Evolutionary conservation across 495 filamentous ascomycete genomes (phyloP).

Genomic region (Lasiosphaeris hirsuta): DNA sequence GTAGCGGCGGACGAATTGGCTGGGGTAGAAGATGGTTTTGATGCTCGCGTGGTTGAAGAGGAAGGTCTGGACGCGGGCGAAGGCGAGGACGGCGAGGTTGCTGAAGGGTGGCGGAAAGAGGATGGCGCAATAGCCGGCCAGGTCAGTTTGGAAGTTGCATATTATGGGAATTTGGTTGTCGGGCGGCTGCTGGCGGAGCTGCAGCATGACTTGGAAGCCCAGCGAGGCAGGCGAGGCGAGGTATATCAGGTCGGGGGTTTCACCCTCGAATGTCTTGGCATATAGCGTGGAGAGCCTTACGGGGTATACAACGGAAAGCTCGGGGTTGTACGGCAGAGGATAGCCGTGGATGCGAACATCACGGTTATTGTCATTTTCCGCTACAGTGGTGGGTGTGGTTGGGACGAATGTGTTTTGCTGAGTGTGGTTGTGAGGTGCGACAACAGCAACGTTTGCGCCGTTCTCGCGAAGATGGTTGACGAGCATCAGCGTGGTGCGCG

Average conservation of each 20-base stretch:
- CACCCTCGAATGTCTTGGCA: conserved; percentile 43
- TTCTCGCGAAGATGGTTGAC: conserved; percentile 57
- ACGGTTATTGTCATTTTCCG: conserved; percentile 27
- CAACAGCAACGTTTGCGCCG: conserved; percentile 54
- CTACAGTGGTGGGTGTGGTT: neutral
- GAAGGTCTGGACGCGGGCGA: conserved; percentile 55
- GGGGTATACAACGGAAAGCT: conserved; percentile 60
- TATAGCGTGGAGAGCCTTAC: conserved; percentile 55
- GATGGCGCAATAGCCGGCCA: conserved; percentile 60
- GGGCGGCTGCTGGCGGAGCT: conserved; percentile 53
- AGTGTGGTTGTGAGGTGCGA: conserved; percentile 51
- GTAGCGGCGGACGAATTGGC: conserved; percentile 52
- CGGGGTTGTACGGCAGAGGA: conserved; percentile 62
- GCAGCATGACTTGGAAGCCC: conserved; percentile 58
- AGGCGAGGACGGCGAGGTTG: conserved; percentile 50
- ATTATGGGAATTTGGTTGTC: conserved; percentile 49
- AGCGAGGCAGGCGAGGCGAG: conserved; percentile 61
- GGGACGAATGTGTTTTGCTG: conserved; percentile 33
- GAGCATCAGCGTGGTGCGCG: conserved; percentile 58
- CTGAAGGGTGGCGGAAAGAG: conserved; percentile 57
- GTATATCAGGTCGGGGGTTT: conserved; percentile 55
- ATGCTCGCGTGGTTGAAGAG: conserved; percentile 56
- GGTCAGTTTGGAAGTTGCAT: conserved; percentile 64
- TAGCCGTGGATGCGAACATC: conserved; percentile 56
- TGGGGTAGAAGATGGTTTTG: conserved; percentile 61